Evolutionary conservation across 139 green algal species (phyloP).

Genomic region (Chlorokybus atmophyticus): DNA sequence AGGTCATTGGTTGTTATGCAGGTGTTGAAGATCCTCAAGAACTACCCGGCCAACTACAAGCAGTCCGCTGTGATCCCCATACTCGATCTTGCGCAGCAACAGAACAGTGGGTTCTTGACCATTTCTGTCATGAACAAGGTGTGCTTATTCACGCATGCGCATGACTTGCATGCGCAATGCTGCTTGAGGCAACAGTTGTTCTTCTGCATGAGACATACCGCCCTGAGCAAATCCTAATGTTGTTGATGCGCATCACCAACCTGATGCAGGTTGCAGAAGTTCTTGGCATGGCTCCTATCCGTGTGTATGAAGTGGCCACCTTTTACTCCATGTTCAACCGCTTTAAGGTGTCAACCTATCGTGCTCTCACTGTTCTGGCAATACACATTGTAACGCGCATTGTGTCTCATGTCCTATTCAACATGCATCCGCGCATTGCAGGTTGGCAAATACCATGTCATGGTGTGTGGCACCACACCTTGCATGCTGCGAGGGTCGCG

Average conservation of each 20-base stretch:
- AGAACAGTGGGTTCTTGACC: slow-evolving; percentile 81
- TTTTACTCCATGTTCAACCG: slow-evolving; percentile 99
- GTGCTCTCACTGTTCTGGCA: slow-evolving; percentile 5
- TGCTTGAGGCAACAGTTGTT: neutral
- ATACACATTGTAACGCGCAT: too few relatives aligned
- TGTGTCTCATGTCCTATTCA: too few relatives aligned
- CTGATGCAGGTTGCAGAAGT: slow-evolving; percentile 37
- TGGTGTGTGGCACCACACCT: slow-evolving; percentile 92
- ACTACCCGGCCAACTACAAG: slow-evolving; percentile 95
- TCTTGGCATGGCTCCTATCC: slow-evolving; percentile 74
- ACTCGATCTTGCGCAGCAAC: slow-evolving; percentile 92
- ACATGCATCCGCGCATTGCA: too few relatives aligned
- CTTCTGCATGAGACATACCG: neutral
- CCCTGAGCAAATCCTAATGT: neutral
- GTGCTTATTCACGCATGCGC: slow-evolving; percentile 21
- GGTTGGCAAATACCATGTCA: slow-evolving; percentile 93
- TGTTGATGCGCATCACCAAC: neutral
- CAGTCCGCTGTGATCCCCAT: slow-evolving; percentile 79
- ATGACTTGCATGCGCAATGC: neutral
- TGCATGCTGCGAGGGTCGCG: slow-evolving; percentile 70
- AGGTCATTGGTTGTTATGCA: neutral
- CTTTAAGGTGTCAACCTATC: slow-evolving; percentile 16
- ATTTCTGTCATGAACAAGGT: slow-evolving; percentile 79
- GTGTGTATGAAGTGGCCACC: slow-evolving; percentile 94
- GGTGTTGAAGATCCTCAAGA: slow-evolving; percentile 19